A percentile compares a stretch with the other conserved stretches of the same genome.
phyloP scores from a whole-genome alignment of 805 yeast species.

The baker's yeast (Saccharomyces cerevisiae) region DNA sequence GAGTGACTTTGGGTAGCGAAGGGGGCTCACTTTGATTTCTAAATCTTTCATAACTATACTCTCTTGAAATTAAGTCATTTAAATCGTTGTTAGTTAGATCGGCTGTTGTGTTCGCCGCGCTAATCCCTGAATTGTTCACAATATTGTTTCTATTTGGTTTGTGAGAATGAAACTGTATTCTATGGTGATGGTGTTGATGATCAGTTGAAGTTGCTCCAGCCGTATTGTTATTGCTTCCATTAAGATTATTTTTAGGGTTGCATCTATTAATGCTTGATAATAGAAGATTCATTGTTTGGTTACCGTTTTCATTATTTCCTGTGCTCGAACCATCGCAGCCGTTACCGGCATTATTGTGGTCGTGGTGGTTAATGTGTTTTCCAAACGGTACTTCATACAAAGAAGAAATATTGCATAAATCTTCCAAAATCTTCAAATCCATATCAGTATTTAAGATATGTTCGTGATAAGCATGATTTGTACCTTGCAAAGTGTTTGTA shows the following conservation, averaged over 20 bases:
- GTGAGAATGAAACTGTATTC: slow-evolving; percentile 32
- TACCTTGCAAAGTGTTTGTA: neutral
- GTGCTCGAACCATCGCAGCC: slow-evolving; percentile 16
- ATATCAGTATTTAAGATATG: slow-evolving; percentile 20
- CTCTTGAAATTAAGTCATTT: neutral
- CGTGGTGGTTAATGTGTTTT: slow-evolving; percentile 24
- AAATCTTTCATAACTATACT: slow-evolving; percentile 7
- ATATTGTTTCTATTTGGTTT: neutral
- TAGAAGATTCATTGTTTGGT: neutral
- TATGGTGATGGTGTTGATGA: slow-evolving; percentile 34
- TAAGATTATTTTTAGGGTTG: neutral
- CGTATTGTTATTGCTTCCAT: slow-evolving; percentile 2
- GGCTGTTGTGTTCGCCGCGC: neutral
- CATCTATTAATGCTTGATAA: neutral
- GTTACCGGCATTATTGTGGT: slow-evolving; percentile 8
- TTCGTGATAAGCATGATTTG: slow-evolving; percentile 6
- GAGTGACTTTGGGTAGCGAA: neutral
- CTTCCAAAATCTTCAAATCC: slow-evolving; percentile 27
- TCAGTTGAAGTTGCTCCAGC: slow-evolving; percentile 4
- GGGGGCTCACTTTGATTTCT: neutral
- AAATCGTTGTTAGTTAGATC: neutral
- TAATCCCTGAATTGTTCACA: neutral
- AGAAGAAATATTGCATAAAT: slow-evolving; percentile 28
- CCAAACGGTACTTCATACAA: slow-evolving; percentile 30
- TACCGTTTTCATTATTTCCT: neutral